phyloP scores from a whole-genome alignment of 305 asterid genomes.

The Petunia hybrid region DNA sequence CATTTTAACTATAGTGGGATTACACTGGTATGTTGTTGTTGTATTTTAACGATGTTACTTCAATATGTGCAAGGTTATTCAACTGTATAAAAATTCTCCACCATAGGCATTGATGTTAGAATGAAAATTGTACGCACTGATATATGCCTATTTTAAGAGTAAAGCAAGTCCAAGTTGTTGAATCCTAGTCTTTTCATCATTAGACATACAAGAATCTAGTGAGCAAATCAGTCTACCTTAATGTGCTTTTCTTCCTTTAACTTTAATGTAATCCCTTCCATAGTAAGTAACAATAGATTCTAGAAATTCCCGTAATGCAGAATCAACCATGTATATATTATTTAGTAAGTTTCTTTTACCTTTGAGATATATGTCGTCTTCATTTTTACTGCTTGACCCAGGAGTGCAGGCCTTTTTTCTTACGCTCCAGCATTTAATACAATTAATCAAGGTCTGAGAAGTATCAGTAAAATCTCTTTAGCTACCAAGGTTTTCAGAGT shows the following conservation, averaged over 20 bases:
- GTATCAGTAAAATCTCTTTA: background rate
- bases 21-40: too few relatives aligned
- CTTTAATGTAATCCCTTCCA: background rate
- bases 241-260: background rate
- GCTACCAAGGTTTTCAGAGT: background rate
- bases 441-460: background rate
- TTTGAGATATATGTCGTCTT: background rate
- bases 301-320: background rate
- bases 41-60: too few relatives aligned
- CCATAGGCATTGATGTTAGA: background rate
- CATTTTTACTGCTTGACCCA: too few relatives aligned
- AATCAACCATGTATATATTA: background rate
- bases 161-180: background rate
- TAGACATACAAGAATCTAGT: background rate
- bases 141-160: background rate
- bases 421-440: background rate
- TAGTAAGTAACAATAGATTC: background rate
- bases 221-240: background rate
- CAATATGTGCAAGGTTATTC: background rate
- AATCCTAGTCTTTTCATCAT: background rate
- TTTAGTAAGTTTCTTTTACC: background rate
- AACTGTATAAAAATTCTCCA: background rate
- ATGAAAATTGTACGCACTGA: background rate
- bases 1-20: background rate
- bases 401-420: background rate